A percentile compares a stretch with the other conserved stretches of the same genome.
phyloP scores from a whole-genome alignment of 2,329 filamentous ascomycete genomes.

The Penicillium sp. region DNA sequence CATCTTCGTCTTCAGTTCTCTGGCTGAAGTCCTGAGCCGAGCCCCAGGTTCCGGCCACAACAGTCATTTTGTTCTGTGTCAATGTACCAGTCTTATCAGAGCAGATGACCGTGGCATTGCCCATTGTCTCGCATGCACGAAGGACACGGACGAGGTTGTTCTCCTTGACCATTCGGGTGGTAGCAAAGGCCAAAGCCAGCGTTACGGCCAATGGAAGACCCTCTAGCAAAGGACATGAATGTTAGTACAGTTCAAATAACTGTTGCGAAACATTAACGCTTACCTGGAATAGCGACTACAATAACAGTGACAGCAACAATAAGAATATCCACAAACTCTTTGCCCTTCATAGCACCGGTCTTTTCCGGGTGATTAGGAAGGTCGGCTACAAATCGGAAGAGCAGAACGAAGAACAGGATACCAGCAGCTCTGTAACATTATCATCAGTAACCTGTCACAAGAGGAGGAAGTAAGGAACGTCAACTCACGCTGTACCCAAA shows the following conservation, averaged over 20 bases:
- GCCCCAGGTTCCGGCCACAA: slow-evolving; percentile 69
- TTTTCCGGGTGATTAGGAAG: slow-evolving; percentile 52
- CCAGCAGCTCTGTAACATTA: slow-evolving; percentile 56
- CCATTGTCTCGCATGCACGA: slow-evolving; percentile 78
- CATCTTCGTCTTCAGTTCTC: slow-evolving; percentile 22
- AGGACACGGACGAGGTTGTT: slow-evolving; percentile 75
- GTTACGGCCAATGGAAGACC: slow-evolving; percentile 76
- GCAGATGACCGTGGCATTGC: slow-evolving; percentile 75
- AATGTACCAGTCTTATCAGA: slow-evolving; percentile 77
- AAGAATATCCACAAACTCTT: slow-evolving; percentile 71
- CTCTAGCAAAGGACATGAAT: slow-evolving; percentile 50
- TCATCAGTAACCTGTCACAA: slow-evolving; percentile 9
- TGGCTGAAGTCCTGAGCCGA: slow-evolving; percentile 56
- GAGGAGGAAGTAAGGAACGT: neutral
- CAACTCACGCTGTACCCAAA: slow-evolving; percentile 61
- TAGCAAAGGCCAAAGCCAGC: slow-evolving; percentile 72
- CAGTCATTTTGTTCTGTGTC: slow-evolving; percentile 73
- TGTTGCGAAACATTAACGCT: slow-evolving; percentile 7
- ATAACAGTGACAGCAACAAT: slow-evolving; percentile 78
- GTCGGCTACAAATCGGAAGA: slow-evolving; percentile 78
- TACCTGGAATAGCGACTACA: slow-evolving; percentile 69
- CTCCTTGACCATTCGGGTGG: slow-evolving; percentile 72
- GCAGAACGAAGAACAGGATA: slow-evolving; percentile 77
- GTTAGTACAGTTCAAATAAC: slow-evolving; percentile 9
- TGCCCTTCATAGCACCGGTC: slow-evolving; percentile 70